These are phyloP conservation scores for Smallanthus sonchifolius DNA, from an alignment of 129 eudicot genomes.

Conservation along the genomic window DNA sequence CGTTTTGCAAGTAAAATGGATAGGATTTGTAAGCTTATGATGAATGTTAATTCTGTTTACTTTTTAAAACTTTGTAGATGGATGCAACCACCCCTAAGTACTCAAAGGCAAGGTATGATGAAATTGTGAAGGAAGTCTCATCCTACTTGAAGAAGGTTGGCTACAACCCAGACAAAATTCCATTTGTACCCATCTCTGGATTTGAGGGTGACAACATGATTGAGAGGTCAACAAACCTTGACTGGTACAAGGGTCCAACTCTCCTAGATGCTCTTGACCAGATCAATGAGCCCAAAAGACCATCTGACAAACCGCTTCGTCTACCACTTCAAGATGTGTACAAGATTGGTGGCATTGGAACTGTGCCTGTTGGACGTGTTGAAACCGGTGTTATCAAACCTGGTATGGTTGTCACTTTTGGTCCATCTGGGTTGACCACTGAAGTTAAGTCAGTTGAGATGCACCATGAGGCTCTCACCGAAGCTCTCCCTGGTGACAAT, in stretches of 20 bases:
- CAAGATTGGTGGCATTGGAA: slow-evolving; percentile 29
- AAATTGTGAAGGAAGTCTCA: slow-evolving; percentile 34
- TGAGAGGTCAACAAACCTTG: slow-evolving; percentile 27
- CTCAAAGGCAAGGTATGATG: slow-evolving; percentile 25
- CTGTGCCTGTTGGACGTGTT: slow-evolving; percentile 24
- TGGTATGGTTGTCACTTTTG: slow-evolving; percentile 28
- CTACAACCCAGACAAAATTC: slow-evolving; percentile 25
- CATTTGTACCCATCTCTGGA: slow-evolving; percentile 24
- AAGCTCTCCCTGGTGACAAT: slow-evolving; percentile 23
- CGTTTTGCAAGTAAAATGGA: too few species aligned
- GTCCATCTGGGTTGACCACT: slow-evolving; percentile 33
- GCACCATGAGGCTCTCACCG: slow-evolving; percentile 21
- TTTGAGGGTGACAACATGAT: slow-evolving; percentile 26
- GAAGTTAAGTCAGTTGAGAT: slow-evolving; percentile 31
- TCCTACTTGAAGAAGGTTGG: slow-evolving; percentile 30
- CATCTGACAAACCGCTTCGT: slow-evolving; percentile 25
- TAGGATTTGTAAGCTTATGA: too few species aligned
- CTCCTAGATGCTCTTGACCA: slow-evolving; percentile 26
- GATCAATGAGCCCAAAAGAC: slow-evolving; percentile 21
- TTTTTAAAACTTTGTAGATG: not conserved
- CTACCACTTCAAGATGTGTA: slow-evolving; percentile 25
- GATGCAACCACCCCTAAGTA: slow-evolving; percentile 25
- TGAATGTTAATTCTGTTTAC: too few species aligned
- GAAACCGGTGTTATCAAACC: slow-evolving; percentile 21
- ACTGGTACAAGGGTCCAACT: slow-evolving; percentile 33